phyloP scores from a whole-genome alignment of 2,329 filamentous ascomycete species.

The Fusarium compactum region DNA sequence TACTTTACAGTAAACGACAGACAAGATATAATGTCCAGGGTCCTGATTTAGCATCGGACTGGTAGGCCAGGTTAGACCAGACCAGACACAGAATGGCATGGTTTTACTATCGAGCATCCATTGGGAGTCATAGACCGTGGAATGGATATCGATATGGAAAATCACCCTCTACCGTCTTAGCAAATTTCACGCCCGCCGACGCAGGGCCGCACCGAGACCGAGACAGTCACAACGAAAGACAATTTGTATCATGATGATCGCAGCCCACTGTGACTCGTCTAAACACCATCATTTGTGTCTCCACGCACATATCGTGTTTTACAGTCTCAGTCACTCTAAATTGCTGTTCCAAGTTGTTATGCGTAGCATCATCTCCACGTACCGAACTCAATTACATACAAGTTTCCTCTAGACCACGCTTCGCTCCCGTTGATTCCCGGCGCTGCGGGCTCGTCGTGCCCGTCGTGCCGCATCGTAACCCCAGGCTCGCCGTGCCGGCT shows the following conservation, averaged over 20 bases:
- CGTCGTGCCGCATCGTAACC: conserved; percentile 26
- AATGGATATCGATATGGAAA: conserved; percentile 21
- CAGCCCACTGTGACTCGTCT: not conserved
- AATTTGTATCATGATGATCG: conserved; percentile 7
- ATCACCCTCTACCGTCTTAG: conserved; percentile 25
- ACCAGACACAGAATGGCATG: conserved; percentile 10
- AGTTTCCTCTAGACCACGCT: not conserved
- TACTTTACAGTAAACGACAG: conserved; percentile 14
- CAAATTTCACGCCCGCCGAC: conserved; percentile 38
- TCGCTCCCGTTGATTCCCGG: conserved; percentile 45
- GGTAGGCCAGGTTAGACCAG: not conserved
- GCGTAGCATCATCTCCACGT: conserved; percentile 25
- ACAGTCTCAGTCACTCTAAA: not conserved
- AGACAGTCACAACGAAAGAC: conserved; percentile 19
- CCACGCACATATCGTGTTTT: conserved; percentile 11
- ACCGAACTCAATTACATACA: conserved; percentile 22
- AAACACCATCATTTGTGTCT: conserved; percentile 8
- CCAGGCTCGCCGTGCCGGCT: conserved; percentile 37
- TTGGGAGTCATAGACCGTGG: not conserved
- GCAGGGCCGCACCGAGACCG: conserved; percentile 40
- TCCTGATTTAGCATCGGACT: conserved; percentile 7
- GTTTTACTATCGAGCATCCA: conserved; percentile 14
- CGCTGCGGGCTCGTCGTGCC: conserved; percentile 35
- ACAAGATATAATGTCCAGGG: conserved; percentile 7
- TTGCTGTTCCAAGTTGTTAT: conserved; percentile 7